Conservation (phyloP, 345 rosid genomes). For the Eucalyptus leucophloia region DNA sequence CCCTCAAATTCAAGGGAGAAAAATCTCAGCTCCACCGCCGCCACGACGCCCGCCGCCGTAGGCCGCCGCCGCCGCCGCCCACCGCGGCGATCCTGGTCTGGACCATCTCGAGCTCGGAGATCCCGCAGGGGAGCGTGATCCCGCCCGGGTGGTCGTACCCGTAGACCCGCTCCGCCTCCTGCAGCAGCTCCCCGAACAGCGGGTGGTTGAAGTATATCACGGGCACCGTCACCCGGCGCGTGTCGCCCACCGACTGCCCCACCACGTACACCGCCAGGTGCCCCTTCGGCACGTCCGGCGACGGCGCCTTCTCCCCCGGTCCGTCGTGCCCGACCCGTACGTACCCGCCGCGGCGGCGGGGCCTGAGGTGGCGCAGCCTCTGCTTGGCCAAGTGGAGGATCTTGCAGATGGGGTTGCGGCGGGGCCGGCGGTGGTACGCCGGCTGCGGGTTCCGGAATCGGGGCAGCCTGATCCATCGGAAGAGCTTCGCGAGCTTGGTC, state of each 20-base stretch:
- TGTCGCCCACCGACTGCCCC: constrained; percentile 36
- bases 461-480: background rate
- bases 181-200: constrained; percentile 59
- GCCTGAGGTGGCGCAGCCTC: background rate
- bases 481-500: background rate
- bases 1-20: background rate
- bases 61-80: constrained; percentile 42
- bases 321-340: background rate
- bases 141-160: constrained; percentile 73
- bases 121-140: constrained; percentile 65
- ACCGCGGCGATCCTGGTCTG: constrained; percentile 62
- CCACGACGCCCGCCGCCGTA: constrained; percentile 6
- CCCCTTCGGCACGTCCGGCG: constrained; percentile 47
- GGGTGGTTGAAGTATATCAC: constrained; percentile 83
- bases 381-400: background rate
- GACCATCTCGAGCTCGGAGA: constrained; percentile 71
- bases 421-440: background rate
- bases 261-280: constrained; percentile 71
- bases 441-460: background rate
- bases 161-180: constrained; percentile 60
- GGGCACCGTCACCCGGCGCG: constrained; percentile 51
- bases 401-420: background rate
- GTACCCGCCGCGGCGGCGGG: background rate
- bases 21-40: background rate
- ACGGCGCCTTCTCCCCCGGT: background rate